A percentile compares a stretch with the other conserved stretches of the same genome.
These are phyloP conservation scores for Schizochytrium sp. DNA, from an alignment of 108 stramenopile species.

Conservation along the genomic window DNA sequence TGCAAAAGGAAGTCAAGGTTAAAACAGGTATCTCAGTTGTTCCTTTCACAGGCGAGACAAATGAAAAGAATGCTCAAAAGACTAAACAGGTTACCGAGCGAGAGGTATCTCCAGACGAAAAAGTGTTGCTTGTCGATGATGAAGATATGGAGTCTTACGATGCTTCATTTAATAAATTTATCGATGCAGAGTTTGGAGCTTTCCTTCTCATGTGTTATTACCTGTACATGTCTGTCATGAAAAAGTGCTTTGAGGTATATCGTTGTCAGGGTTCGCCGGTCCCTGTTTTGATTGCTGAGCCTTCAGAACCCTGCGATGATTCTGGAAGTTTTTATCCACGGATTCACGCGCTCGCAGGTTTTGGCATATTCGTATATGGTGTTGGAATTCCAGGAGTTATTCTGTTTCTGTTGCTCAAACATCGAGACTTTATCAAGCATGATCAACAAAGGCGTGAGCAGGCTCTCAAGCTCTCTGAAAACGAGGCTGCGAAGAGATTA, in stretches of 20 bases:
- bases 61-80: not conserved
- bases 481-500: conserved; percentile 36
- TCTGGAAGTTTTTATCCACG: conserved; percentile 27
- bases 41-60: not conserved
- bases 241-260: conserved; percentile 64
- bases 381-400: conserved; percentile 51
- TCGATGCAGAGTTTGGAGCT: conserved; percentile 59
- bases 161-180: conserved; percentile 36
- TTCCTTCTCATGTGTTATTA: conserved; percentile 65
- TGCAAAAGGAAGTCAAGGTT: not conserved
- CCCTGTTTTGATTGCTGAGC: not conserved
- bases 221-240: conserved; percentile 65
- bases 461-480: conserved; percentile 31
- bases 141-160: conserved; percentile 59
- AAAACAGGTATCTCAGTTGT: not conserved
- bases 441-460: conserved; percentile 59
- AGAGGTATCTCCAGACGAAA: conserved; percentile 35
- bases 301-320: conserved; percentile 17
- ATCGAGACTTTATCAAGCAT: conserved; percentile 53
- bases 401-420: conserved; percentile 51
- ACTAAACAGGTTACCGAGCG: not conserved
- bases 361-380: conserved; percentile 51
- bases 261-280: conserved; percentile 44
- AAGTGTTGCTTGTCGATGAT: conserved; percentile 53
- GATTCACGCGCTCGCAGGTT: conserved; percentile 25